Percentiles rank a stretch among this genome's conserved stretches.
phyloP scores from a whole-genome alignment of 139 green algal genomes.

The Chlamydomonas applanata region DNA sequence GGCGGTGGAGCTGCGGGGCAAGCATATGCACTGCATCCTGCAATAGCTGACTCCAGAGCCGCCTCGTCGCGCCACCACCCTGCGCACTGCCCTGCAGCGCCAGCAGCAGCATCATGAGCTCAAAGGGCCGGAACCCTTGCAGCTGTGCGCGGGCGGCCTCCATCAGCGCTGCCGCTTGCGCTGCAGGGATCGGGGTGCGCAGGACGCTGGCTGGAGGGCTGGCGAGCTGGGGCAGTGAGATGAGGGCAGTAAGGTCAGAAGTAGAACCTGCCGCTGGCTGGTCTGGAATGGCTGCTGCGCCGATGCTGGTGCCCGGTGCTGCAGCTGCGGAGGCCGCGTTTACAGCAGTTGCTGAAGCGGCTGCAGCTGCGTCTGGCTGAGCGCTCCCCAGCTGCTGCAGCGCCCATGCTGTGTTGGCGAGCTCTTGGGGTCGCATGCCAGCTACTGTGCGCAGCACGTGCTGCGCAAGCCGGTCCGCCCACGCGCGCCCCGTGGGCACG shows the following conservation, averaged over 20 bases:
- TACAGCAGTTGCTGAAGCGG: background rate
- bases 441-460: background rate
- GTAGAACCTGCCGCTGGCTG: background rate
- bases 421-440: constrained; percentile 18
- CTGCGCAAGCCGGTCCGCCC: constrained; percentile 7
- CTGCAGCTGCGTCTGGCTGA: background rate
- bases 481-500: constrained; percentile 8
- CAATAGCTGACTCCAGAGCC: too few species aligned
- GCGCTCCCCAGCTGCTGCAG: constrained; percentile 10
- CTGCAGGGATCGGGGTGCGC: too few species aligned
- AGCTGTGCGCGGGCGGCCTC: too few species aligned
- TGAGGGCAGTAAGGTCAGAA: background rate
- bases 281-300: background rate
- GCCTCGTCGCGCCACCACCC: too few species aligned
- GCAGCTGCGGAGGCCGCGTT: background rate
- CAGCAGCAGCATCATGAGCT: too few species aligned
- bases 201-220: background rate
- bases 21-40: too few species aligned
- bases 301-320: background rate
- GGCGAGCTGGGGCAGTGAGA: background rate
- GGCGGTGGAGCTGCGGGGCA: too few species aligned
- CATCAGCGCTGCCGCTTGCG: too few species aligned
- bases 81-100: too few species aligned
- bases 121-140: too few species aligned
- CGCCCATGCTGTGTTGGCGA: constrained; percentile 23